Evolutionary conservation across 768 basidiomycete species (phyloP).

Genomic region (Tephrocybe sp.): DNA sequence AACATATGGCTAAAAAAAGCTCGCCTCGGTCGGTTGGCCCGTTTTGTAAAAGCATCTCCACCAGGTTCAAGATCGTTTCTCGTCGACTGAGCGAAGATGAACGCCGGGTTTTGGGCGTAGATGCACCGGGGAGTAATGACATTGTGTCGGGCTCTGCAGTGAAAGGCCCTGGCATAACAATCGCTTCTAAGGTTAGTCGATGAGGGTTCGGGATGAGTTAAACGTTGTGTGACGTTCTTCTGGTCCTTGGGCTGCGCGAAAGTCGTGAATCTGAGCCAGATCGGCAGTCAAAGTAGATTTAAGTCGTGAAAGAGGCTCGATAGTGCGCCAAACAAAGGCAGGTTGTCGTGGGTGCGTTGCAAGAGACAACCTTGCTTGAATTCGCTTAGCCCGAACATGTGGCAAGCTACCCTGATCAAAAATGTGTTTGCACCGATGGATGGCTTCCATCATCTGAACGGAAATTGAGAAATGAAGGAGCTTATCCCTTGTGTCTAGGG

Average conservation of each 20-base stretch:
- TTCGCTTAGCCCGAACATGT: slow-evolving; percentile 11
- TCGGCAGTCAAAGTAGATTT: neutral
- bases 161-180: slow-evolving; percentile 20
- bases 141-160: slow-evolving; percentile 19
- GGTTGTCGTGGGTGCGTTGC: slow-evolving; percentile 7
- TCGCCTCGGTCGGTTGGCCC: slow-evolving; percentile 31
- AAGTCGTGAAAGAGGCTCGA: slow-evolving; percentile 8
- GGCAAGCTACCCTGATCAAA: slow-evolving; percentile 1
- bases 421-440: neutral
- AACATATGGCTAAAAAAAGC: slow-evolving; percentile 7
- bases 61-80: slow-evolving; percentile 49
- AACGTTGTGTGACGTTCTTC: slow-evolving; percentile 6
- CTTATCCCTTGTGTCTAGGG: no score
- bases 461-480: no score
- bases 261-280: slow-evolving; percentile 20
- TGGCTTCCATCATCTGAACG: neutral
- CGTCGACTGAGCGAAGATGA: slow-evolving; percentile 34
- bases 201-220: neutral
- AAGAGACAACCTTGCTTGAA: neutral
- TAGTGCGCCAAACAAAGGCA: slow-evolving; percentile 8
- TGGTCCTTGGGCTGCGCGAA: slow-evolving; percentile 13
- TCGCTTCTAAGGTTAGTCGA: neutral
- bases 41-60: slow-evolving; percentile 47
- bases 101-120: slow-evolving; percentile 26
- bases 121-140: slow-evolving; percentile 18